These are phyloP conservation scores for Lenwebbia sp. DNA, from an alignment of 345 rosid genomes.

Conservation along the genomic window DNA sequence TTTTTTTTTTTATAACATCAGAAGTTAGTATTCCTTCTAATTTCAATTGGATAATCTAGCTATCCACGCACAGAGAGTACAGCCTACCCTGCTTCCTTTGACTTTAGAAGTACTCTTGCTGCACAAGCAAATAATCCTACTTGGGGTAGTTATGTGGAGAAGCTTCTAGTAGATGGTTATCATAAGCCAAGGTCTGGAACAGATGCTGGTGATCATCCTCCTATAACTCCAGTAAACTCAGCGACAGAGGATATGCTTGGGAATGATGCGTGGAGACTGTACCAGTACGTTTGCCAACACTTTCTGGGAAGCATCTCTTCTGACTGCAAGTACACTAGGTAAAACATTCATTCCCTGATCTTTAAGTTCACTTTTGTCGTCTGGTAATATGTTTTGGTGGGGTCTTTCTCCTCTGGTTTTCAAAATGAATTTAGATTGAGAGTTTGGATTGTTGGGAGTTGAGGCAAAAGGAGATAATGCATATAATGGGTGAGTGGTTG, in stretches of 20 bases:
- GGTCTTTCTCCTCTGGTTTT: not conserved
- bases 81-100: constrained; percentile 89
- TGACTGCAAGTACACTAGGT: constrained; percentile 86
- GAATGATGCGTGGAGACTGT: constrained; percentile 86
- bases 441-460: not conserved
- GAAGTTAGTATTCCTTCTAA: not conserved
- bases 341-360: not conserved
- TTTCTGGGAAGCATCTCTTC: constrained; percentile 88
- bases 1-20: not conserved
- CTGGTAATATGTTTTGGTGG: not conserved
- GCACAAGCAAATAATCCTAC: constrained; percentile 42
- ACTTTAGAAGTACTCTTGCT: constrained; percentile 68
- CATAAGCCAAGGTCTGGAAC: constrained; percentile 64
- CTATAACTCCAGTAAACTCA: constrained; percentile 79
- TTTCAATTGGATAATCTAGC: constrained; percentile 14
- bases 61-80: constrained; percentile 98
- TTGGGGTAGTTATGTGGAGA: constrained; percentile 48
- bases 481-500: not conserved
- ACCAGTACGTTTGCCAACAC: constrained; percentile 88
- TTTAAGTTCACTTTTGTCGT: not conserved
- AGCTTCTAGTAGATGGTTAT: constrained; percentile 58
- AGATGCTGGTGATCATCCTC: constrained; percentile 99
- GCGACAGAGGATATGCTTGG: constrained; percentile 69
- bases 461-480: not conserved
- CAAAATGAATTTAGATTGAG: not conserved